A percentile compares a stretch with the other conserved stretches of the same genome.
These are phyloP conservation scores for Monilinia fructicola DNA, from an alignment of 2,329 filamentous ascomycete species.

Conservation along the genomic window DNA sequence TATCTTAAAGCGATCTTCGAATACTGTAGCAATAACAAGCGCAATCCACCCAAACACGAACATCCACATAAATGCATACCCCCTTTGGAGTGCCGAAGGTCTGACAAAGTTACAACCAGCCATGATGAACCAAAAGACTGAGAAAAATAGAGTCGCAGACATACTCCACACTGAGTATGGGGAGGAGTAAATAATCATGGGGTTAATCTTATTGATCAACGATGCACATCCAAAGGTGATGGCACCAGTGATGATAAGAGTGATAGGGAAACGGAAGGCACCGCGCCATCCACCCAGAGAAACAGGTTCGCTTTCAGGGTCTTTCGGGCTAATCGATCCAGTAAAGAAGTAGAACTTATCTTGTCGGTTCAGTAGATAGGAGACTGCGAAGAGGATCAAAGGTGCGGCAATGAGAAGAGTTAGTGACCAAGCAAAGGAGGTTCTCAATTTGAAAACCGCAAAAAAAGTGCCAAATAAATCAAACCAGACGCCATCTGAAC, in stretches of 20 bases:
- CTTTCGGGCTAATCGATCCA: slow-evolving; percentile 55
- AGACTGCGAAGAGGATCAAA: slow-evolving; percentile 66
- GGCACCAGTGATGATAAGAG: slow-evolving; percentile 65
- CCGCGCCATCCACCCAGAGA: slow-evolving; percentile 74
- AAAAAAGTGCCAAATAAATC: slow-evolving; percentile 82
- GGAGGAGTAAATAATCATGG: slow-evolving; percentile 87
- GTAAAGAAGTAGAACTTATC: slow-evolving; percentile 91
- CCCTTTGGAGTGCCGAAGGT: slow-evolving; percentile 81
- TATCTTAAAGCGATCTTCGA: slow-evolving; percentile 71
- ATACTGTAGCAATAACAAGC: slow-evolving; percentile 70
- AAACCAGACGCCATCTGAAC: slow-evolving; percentile 82
- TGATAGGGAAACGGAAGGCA: slow-evolving; percentile 79
- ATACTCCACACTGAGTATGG: slow-evolving; percentile 86
- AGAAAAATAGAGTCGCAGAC: slow-evolving; percentile 79
- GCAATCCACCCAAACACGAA: slow-evolving; percentile 72
- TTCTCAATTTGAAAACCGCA: slow-evolving; percentile 74
- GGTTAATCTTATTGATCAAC: slow-evolving; percentile 79
- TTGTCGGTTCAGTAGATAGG: slow-evolving; percentile 64
- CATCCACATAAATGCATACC: slow-evolving; percentile 81
- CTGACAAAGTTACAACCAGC: slow-evolving; percentile 75
- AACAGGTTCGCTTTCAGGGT: slow-evolving; percentile 61
- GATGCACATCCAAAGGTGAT: slow-evolving; percentile 72
- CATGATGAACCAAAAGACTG: slow-evolving; percentile 78
- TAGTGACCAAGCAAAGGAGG: slow-evolving; percentile 84
- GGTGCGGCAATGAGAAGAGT: slow-evolving; percentile 79